Conservation (phyloP, 2,329 filamentous ascomycete genomes). For the Fusarium chlamydosporum region DNA sequence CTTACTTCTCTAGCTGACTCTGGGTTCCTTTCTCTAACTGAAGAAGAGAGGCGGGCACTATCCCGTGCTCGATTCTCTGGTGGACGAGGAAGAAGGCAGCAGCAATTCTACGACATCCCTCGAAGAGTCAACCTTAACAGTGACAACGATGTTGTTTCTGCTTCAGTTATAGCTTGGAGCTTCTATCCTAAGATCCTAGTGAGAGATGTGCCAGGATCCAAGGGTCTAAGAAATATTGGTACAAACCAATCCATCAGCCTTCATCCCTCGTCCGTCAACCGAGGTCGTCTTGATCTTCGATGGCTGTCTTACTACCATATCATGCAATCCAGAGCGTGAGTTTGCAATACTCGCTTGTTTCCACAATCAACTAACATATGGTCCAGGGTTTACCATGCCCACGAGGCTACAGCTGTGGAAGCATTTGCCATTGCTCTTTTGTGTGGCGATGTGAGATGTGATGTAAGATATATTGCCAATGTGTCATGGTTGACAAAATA, state of each 20-base stretch:
- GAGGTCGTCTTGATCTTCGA: conserved; percentile 74
- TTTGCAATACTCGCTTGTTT: conserved; percentile 33
- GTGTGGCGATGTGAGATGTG: conserved; percentile 90
- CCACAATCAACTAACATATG: conserved; percentile 24
- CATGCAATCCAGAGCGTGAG: conserved; percentile 88
- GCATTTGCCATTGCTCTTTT: conserved; percentile 87
- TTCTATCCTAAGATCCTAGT: conserved; percentile 95
- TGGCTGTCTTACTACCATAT: conserved; percentile 98
- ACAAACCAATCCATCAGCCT: conserved; percentile 93
- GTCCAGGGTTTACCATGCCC: conserved; percentile 85
- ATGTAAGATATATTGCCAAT: conserved; percentile 65
- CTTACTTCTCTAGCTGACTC: conserved; percentile 88
- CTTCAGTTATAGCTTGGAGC: conserved; percentile 89
- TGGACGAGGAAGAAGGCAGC: conserved; percentile 70
- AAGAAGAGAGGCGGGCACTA: conserved; percentile 78
- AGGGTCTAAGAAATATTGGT: conserved; percentile 89
- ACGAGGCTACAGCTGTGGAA: conserved; percentile 86
- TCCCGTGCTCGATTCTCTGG: conserved; percentile 74
- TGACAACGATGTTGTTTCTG: conserved; percentile 82
- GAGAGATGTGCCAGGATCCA: conserved; percentile 76
- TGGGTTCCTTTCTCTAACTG: conserved; percentile 81
- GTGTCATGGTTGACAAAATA: background rate
- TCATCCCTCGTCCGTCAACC: conserved; percentile 91
- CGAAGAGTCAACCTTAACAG: conserved; percentile 81
- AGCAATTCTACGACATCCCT: conserved; percentile 86